Percentiles rank a stretch among this genome's conserved stretches.
phyloP scores from a whole-genome alignment of 345 rosid species.

The Acer yangbiense region DNA sequence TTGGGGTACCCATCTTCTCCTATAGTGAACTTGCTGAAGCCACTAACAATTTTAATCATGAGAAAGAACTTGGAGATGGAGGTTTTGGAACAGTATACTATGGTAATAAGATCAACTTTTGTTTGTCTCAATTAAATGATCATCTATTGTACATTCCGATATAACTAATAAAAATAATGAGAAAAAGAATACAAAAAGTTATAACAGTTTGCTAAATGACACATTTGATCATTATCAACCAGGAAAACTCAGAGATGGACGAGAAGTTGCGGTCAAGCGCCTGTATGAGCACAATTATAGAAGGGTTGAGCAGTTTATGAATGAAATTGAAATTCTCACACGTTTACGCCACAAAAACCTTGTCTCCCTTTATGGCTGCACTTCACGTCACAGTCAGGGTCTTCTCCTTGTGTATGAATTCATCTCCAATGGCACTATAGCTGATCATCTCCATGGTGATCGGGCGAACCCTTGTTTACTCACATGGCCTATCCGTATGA shows the following conservation, averaged over 20 bases:
- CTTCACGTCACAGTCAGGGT: conserved; percentile 52
- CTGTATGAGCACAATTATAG: conserved; percentile 56
- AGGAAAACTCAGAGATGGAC: conserved; percentile 66
- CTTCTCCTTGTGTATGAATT: conserved; percentile 73
- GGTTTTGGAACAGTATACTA: conserved; percentile 73
- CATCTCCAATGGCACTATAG: conserved; percentile 60
- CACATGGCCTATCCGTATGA: conserved; percentile 58
- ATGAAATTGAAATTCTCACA: conserved; percentile 60
- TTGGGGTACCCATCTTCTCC: conserved; percentile 58
- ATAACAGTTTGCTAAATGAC: background rate
- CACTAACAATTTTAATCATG: conserved; percentile 47
- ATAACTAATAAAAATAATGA: background rate
- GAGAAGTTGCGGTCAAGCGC: conserved; percentile 77
- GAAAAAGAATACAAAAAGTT: background rate
- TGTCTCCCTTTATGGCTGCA: conserved; percentile 71
- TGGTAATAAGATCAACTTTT: conserved; percentile 42
- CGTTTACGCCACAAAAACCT: conserved; percentile 65
- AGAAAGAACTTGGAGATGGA: conserved; percentile 63
- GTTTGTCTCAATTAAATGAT: background rate
- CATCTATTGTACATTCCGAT: background rate
- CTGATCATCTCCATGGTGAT: conserved; percentile 65
- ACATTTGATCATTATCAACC: conserved; percentile 6
- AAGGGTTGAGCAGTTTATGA: conserved; percentile 55
- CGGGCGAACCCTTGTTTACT: conserved; percentile 29
- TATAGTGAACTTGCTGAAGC: conserved; percentile 62